These are phyloP conservation scores for Halophytophthora polymorphica DNA, from an alignment of 352 stramenopile species.

Conservation along the genomic window DNA sequence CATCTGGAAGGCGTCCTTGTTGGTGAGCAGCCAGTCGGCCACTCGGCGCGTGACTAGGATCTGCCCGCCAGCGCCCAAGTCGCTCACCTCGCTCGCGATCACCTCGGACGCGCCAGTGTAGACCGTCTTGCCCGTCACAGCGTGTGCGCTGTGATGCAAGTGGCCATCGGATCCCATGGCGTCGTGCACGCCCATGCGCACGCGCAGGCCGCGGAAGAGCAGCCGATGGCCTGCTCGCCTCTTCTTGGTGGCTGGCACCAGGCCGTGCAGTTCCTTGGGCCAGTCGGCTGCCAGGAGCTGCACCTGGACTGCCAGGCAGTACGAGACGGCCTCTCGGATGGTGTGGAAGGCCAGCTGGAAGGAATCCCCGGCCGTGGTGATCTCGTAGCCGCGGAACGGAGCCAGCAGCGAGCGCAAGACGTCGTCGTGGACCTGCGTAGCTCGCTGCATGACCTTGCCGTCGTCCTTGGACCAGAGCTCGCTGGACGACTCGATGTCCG, in stretches of 20 bases:
- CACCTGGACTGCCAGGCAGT: conserved; percentile 60
- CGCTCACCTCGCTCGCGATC: conserved; percentile 46
- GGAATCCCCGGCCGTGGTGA: conserved; percentile 65
- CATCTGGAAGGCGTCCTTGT: conserved; percentile 32
- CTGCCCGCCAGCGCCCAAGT: conserved; percentile 46
- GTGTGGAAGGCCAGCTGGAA: conserved; percentile 75
- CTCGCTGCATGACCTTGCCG: conserved; percentile 40
- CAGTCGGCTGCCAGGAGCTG: conserved; percentile 49
- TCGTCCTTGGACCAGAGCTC: conserved; percentile 51
- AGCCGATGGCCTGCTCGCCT: conserved; percentile 26
- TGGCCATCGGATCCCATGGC: conserved; percentile 33
- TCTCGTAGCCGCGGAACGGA: conserved; percentile 68
- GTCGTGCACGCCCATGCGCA: conserved; percentile 57
- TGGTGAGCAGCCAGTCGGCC: conserved; percentile 40
- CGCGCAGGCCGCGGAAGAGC: conserved; percentile 45
- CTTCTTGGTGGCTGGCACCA: conserved; percentile 45
- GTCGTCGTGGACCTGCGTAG: conserved; percentile 44
- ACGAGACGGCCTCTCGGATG: conserved; percentile 55
- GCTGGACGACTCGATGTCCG: conserved; percentile 65
- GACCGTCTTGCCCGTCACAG: conserved; percentile 45
- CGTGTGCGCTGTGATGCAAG: conserved; percentile 33
- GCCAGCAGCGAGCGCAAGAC: conserved; percentile 31
- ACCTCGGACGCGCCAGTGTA: conserved; percentile 49
- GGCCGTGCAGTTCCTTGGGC: conserved; percentile 54
- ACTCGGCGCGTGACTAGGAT: conserved; percentile 49